Conservation (phyloP, 2,329 filamentous ascomycete species). For the Clonostachys rosea region DNA sequence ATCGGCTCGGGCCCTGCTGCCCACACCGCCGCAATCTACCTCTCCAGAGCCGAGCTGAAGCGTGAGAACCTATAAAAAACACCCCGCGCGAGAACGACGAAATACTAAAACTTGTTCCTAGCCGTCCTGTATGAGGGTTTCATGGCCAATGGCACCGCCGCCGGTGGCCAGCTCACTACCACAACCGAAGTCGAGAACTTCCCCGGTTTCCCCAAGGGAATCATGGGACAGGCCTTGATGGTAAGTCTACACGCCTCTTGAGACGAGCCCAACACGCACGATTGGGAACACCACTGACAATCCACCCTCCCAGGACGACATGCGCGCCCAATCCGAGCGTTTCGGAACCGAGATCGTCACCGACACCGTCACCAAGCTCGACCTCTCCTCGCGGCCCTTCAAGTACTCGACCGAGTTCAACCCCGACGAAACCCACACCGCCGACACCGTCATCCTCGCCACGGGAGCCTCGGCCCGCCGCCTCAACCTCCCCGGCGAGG, state of each 20-base stretch:
- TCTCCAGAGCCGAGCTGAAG: constrained; percentile 89
- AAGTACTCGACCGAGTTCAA: constrained; percentile 89
- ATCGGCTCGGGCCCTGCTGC: constrained; percentile 95
- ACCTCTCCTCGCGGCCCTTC: constrained; percentile 81
- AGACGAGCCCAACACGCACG: background rate
- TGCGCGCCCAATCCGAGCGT: constrained; percentile 84
- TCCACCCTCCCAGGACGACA: constrained; percentile 59
- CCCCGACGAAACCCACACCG: constrained; percentile 78
- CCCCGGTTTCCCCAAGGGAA: constrained; percentile 86
- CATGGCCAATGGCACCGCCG: constrained; percentile 93
- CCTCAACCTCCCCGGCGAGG: constrained; percentile 79
- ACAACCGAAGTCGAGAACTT: constrained; percentile 99
- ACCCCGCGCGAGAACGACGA: background rate
- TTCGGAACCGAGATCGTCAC: constrained; percentile 92
- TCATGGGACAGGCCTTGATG: constrained; percentile 88
- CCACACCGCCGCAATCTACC: constrained; percentile 95
- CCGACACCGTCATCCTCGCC: constrained; percentile 88
- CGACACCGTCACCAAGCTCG: constrained; percentile 87
- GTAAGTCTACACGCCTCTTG: constrained; percentile 25
- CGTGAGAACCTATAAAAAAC: constrained; percentile 39
- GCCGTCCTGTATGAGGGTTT: constrained; percentile 96
- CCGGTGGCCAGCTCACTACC: constrained; percentile 94
- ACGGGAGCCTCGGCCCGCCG: constrained; percentile 90
- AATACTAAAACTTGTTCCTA: constrained; percentile 16
- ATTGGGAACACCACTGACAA: background rate